These are phyloP conservation scores for Pyrenochaeta sp. DNA, from an alignment of 2,329 filamentous ascomycete species.

Conservation along the genomic window DNA sequence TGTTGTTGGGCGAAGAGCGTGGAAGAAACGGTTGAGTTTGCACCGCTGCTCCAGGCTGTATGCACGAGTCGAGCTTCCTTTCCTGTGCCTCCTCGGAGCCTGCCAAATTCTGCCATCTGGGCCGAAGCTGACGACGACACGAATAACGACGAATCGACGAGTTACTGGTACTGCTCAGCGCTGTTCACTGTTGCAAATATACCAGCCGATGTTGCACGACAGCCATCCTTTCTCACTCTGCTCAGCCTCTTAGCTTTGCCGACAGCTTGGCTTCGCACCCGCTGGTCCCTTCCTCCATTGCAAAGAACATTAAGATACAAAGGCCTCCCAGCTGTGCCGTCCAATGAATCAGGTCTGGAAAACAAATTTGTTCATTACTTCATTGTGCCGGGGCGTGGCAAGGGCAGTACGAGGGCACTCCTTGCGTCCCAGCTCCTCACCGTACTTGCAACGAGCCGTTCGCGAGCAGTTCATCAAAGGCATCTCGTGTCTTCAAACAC, in stretches of 20 bases:
- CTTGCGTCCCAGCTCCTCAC: slow-evolving; percentile 1
- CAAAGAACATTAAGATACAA: neutral
- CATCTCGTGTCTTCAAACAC: slow-evolving; percentile 8
- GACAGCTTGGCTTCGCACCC: neutral
- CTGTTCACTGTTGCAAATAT: neutral
- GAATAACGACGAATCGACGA: slow-evolving; percentile 7
- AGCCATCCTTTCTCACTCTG: neutral
- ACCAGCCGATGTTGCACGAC: slow-evolving; percentile 2
- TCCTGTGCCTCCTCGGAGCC: no score
- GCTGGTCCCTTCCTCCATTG: neutral
- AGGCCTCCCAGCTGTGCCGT: neutral
- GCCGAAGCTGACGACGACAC: slow-evolving; percentile 7
- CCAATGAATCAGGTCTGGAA: neutral
- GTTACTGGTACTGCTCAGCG: neutral
- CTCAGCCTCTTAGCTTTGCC: neutral
- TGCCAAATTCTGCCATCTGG: slow-evolving; percentile 3
- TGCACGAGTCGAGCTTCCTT: neutral
- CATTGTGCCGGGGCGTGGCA: neutral
- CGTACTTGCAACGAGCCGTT: neutral
- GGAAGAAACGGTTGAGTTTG: slow-evolving; percentile 3
- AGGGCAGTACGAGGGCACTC: neutral
- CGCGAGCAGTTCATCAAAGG: slow-evolving; percentile 1
- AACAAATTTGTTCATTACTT: neutral
- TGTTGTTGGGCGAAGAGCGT: slow-evolving; percentile 1
- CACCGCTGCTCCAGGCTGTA: neutral